Evolutionary conservation across 305 asterid genomes (phyloP).

Genomic region (Fraxinus latifolia): DNA sequence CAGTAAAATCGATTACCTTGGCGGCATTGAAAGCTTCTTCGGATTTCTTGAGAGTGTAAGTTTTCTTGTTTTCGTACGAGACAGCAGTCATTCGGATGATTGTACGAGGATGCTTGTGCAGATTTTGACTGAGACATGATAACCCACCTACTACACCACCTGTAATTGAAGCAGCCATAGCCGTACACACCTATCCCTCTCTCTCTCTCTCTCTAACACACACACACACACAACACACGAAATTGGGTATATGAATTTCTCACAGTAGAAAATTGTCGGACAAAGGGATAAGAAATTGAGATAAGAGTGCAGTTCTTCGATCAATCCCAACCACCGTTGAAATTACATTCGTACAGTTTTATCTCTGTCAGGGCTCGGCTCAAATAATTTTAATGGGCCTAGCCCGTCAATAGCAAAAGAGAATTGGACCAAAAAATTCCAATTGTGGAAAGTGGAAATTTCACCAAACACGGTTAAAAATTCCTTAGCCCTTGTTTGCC

Average conservation of each 20-base stretch:
- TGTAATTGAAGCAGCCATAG: conserved; percentile 54
- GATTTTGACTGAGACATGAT: conserved; percentile 32
- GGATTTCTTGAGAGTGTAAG: conserved; percentile 74
- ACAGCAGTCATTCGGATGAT: conserved; percentile 57
- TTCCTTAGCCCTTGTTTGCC: no score
- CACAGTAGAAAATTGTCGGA: neutral
- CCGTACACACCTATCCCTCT: neutral
- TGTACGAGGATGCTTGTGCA: conserved; percentile 37
- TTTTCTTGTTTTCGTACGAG: conserved; percentile 69
- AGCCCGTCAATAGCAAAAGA: neutral
- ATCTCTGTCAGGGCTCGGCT: neutral
- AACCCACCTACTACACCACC: conserved; percentile 41
- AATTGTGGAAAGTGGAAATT: no score
- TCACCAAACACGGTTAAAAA: no score
- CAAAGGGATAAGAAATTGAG: conserved; percentile 40
- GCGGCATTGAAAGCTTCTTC: conserved; percentile 94
- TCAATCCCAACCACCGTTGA: neutral
- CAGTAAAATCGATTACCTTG: conserved; percentile 45
- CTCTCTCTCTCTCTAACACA: neutral
- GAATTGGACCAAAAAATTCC: neutral
- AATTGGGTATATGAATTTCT: neutral
- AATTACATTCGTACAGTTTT: neutral
- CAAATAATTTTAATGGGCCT: neutral
- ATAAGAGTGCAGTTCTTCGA: conserved; percentile 17
- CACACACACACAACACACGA: neutral